These are phyloP conservation scores for Cucurbita moschata DNA, from an alignment of 306 rosid species.

Conservation along the genomic window DNA sequence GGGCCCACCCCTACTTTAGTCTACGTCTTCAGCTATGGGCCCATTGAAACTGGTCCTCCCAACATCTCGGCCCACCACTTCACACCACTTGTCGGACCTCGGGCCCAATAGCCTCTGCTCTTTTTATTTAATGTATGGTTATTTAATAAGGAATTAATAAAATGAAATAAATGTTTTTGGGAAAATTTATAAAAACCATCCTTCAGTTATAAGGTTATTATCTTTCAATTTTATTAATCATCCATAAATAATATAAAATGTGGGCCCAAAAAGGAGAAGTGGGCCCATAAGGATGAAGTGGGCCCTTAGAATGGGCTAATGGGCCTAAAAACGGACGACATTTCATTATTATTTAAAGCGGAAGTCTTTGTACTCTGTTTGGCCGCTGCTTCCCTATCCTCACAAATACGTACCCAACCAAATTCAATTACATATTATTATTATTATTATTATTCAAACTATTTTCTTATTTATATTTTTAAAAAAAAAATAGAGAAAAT, in stretches of 20 bases:
- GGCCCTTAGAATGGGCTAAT: background rate
- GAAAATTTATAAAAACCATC: too few relatives aligned
- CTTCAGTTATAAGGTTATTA: too few relatives aligned
- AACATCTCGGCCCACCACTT: background rate
- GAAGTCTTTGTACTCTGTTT: background rate
- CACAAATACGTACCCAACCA: background rate
- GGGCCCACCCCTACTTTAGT: background rate
- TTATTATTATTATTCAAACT: background rate
- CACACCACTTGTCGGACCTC: background rate
- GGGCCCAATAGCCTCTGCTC: background rate
- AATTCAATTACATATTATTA: background rate
- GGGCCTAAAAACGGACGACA: conserved; percentile 6
- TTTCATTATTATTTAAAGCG: background rate
- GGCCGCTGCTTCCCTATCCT: conserved; percentile 1
- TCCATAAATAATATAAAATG: background rate
- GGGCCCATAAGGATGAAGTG: background rate
- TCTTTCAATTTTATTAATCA: too few relatives aligned
- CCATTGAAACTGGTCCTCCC: background rate
- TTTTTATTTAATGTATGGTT: too few relatives aligned
- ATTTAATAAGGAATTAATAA: too few relatives aligned
- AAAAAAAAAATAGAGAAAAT: background rate
- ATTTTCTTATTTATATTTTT: background rate
- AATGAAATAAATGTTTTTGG: too few relatives aligned
- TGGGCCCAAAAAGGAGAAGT: background rate
- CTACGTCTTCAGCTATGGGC: background rate